A percentile compares a stretch with the other conserved stretches of the same genome.
Evolutionary conservation across 805 yeast species (phyloP).

Genomic region (Pichia ethanolica): DNA sequence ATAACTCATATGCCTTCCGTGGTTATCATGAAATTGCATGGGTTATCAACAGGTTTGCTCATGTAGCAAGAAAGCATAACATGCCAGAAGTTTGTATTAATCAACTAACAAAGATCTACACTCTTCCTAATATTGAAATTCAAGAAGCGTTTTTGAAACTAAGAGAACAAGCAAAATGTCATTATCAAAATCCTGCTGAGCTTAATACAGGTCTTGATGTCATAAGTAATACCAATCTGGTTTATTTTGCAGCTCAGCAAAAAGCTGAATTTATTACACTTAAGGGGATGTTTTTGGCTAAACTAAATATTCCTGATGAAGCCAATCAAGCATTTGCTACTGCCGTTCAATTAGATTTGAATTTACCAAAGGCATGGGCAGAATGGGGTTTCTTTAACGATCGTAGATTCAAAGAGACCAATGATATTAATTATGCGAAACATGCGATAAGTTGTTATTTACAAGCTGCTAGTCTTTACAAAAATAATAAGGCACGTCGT

Average conservation of each 20-base stretch:
- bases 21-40: slow-evolving; percentile 99
- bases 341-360: slow-evolving; percentile 92
- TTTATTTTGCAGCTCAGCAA: slow-evolving; percentile 93
- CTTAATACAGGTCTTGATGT: slow-evolving; percentile 93
- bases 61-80: slow-evolving; percentile 93
- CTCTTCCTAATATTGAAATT: slow-evolving; percentile 93
- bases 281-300: slow-evolving; percentile 96
- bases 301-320: slow-evolving; percentile 82
- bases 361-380: slow-evolving; percentile 97
- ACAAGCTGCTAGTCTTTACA: slow-evolving; percentile 96
- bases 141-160: slow-evolving; percentile 95
- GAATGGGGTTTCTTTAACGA: slow-evolving; percentile 99
- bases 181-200: slow-evolving; percentile 86
- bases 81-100: slow-evolving; percentile 95
- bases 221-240: slow-evolving; percentile 90
- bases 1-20: slow-evolving; percentile 89
- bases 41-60: slow-evolving; percentile 97
- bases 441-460: slow-evolving; percentile 93
- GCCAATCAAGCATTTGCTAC: slow-evolving; percentile 98
- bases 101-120: slow-evolving; percentile 88
- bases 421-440: slow-evolving; percentile 75
- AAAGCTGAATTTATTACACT: slow-evolving; percentile 96
- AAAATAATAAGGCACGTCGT: slow-evolving; percentile 84
- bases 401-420: slow-evolving; percentile 71
- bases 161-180: slow-evolving; percentile 96